Evolutionary conservation across 2,329 filamentous ascomycete genomes (phyloP), one percentile per base, ranked within the genome.

Genomic region (Diaporthe sp.): DNA sequence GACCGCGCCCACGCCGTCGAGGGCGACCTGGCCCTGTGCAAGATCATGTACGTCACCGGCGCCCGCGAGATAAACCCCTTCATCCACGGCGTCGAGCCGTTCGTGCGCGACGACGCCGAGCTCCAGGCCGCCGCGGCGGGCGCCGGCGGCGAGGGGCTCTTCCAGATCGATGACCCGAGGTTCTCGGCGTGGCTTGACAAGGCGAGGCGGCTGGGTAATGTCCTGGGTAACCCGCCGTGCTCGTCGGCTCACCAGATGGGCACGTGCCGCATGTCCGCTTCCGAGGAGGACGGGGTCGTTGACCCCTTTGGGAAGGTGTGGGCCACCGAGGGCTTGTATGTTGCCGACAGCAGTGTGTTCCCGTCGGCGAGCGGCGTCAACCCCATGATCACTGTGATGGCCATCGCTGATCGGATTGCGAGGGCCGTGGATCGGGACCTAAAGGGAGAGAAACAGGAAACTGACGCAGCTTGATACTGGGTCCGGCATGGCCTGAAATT

Each of bases 171-270:
- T 50, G 90, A 94, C 78, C 82, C 87, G 1, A 83, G 81, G 1
- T 95, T 95, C 82, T 84, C 86, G 40, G 83, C 85, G 10, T 95
- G 93, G 93, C 83, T 94, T 3, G 80, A 81, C 8, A 81, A 85
- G 69, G 75, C 92, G 17, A 82, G 87, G 72, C 80, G 80, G 47
- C 83, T 90, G 28, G 87, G 88, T 52, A 88, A 88, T 66, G 85
- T 83, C 74, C 85, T 87, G 25, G 89, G 90, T 0, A 84, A 87
- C 40, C 85, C 87, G 30, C 81, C 85, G n/a, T 94, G 91, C 79
- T 84, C 87, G 40, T 93, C 91, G n/a, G 94, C 94, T 25, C 94
- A 96, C 82, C 94, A 96, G 85, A 96, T 96, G 94, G 92, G 93
- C 30, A 91, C 91, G 13, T 94, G 92, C 79, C 87, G 93, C 3